phyloP scores from a whole-genome alignment of 345 rosid genomes.

The Moringa oleifera region DNA sequence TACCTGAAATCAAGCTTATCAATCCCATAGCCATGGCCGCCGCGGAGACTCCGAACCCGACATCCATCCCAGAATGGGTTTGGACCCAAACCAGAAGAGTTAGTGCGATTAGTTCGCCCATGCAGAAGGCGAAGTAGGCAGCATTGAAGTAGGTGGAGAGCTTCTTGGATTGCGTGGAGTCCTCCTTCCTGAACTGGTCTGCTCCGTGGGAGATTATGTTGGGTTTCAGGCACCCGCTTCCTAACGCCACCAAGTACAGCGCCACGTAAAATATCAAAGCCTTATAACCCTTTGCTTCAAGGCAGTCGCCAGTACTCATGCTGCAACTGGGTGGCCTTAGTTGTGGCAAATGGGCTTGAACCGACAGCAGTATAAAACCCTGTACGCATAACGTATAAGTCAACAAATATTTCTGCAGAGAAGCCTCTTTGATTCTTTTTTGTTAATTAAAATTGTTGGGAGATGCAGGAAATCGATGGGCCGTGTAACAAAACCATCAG shows the following conservation, averaged over 20 bases:
- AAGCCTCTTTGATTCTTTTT: too few relatives aligned
- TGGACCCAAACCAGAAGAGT: conserved; percentile 92
- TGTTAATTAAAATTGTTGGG: too few relatives aligned
- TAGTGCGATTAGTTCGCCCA: conserved; percentile 77
- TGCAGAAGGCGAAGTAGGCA: conserved; percentile 83
- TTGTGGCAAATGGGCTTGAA: conserved; percentile 88
- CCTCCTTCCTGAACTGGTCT: conserved; percentile 72
- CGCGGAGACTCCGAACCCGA: conserved; percentile 88
- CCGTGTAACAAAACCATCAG: too few relatives aligned
- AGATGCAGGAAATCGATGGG: too few relatives aligned
- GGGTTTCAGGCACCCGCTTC: conserved; percentile 97
- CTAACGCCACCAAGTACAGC: conserved; percentile 78
- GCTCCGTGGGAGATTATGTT: conserved; percentile 95
- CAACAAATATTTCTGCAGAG: too few relatives aligned
- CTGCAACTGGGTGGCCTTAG: conserved; percentile 76
- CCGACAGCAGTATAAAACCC: conserved; percentile 83
- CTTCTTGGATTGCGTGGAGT: conserved; percentile 44
- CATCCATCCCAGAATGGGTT: conserved; percentile 90
- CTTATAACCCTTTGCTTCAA: conserved; percentile 65
- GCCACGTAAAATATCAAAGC: conserved; percentile 62
- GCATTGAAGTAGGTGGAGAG: conserved; percentile 85
- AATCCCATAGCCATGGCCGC: conserved; percentile 81
- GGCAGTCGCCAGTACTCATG: conserved; percentile 39
- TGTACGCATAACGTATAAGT: too few relatives aligned
- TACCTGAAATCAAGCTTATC: conserved; percentile 58